Evolutionary conservation across 345 rosid species (phyloP).

Genomic region (Moricandia arvensis): DNA sequence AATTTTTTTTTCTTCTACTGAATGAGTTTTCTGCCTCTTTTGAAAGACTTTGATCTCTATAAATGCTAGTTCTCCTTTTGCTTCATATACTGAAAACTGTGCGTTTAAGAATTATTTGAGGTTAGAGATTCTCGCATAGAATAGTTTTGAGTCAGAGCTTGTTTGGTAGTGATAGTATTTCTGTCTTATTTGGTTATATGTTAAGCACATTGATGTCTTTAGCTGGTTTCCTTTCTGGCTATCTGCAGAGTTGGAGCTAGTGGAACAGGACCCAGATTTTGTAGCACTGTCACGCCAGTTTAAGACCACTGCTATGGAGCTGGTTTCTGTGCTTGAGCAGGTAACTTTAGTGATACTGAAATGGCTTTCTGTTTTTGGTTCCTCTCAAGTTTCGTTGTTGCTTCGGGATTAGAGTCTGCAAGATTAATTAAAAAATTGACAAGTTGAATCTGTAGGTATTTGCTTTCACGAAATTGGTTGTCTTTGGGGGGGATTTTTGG

Average conservation of each 20-base stretch:
- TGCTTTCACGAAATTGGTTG: constrained; percentile 10
- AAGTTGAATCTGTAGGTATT: constrained; percentile 5
- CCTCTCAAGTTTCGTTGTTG: not conserved
- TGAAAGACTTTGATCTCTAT: not conserved
- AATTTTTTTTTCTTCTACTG: not conserved
- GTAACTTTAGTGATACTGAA: constrained; percentile 36
- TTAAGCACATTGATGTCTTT: constrained; percentile 27
- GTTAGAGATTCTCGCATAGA: constrained; percentile 7
- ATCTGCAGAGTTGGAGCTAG: constrained; percentile 83
- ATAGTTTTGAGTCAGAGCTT: not conserved
- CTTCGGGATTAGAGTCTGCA: constrained; percentile 13
- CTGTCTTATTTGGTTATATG: constrained; percentile 15
- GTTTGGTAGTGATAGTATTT: constrained; percentile 2
- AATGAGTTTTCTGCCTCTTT: not conserved
- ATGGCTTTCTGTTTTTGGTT: constrained; percentile 14
- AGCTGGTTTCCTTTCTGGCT: constrained; percentile 29
- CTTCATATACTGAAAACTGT: not conserved
- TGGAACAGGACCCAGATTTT: constrained; percentile 91
- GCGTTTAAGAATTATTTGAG: not conserved
- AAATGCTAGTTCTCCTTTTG: not conserved
- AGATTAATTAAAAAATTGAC: constrained; percentile 1
- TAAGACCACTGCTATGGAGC: constrained; percentile 95
- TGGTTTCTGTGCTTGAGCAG: constrained; percentile 97
- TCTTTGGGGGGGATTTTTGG: not conserved
- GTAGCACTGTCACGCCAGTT: constrained; percentile 82